Conservation (phyloP, 2,329 filamentous ascomycete genomes). For the Xylaria sp. region DNA sequence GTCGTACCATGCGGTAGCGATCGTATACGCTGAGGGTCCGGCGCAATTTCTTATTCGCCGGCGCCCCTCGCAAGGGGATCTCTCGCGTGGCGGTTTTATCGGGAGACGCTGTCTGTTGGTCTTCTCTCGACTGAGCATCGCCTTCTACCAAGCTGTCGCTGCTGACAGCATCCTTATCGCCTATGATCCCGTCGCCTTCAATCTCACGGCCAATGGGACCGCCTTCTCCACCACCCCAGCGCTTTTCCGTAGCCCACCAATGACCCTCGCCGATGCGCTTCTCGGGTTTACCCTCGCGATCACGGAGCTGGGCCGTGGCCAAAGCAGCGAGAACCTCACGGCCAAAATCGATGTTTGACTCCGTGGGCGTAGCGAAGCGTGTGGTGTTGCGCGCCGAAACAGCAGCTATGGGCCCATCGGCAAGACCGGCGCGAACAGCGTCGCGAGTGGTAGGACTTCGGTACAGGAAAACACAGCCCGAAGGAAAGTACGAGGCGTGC, state of each 20-base stretch:
- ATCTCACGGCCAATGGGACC: constrained; percentile 59
- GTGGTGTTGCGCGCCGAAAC: constrained; percentile 54
- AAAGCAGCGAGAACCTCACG: constrained; percentile 57
- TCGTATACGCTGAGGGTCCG: constrained; percentile 57
- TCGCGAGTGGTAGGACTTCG: constrained; percentile 56
- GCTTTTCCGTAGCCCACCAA: constrained; percentile 57
- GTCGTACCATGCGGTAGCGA: constrained; percentile 57
- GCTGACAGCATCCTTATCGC: constrained; percentile 40
- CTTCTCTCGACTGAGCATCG: neutral
- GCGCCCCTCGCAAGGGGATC: constrained; percentile 29
- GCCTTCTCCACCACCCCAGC: constrained; percentile 59
- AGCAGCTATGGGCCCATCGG: constrained; percentile 58
- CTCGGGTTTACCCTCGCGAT: constrained; percentile 52
- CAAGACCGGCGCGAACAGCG: constrained; percentile 52
- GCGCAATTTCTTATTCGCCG: constrained; percentile 44
- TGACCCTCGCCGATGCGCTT: constrained; percentile 51
- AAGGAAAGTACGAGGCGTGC: constrained; percentile 50
- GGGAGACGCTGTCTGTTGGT: neutral
- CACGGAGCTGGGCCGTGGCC: constrained; percentile 58
- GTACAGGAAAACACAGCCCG: constrained; percentile 55
- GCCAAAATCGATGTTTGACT: constrained; percentile 57
- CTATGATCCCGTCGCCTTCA: constrained; percentile 41
- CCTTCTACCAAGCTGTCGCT: neutral
- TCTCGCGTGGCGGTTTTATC: neutral
- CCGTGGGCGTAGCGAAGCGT: constrained; percentile 44